These are phyloP conservation scores for Omphalotus guepiniiformis DNA, from an alignment of 768 basidiomycete species.

Conservation along the genomic window DNA sequence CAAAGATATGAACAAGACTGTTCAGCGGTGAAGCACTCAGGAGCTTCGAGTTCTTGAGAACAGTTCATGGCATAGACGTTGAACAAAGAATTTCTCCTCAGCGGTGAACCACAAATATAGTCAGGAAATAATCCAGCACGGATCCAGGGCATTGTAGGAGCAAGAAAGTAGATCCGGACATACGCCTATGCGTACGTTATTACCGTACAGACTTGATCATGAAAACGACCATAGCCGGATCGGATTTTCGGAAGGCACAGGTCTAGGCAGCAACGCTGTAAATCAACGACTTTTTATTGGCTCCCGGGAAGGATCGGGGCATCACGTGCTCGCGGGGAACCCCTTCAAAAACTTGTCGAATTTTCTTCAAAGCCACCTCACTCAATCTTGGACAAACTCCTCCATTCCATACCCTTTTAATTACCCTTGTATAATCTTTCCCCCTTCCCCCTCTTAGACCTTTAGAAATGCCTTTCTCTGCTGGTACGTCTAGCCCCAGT, in stretches of 20 bases:
- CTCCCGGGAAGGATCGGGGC: not conserved
- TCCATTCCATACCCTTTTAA: slow-evolving; percentile 6
- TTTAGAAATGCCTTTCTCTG: slow-evolving; percentile 36
- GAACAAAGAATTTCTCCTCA: too few species aligned
- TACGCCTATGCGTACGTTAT: not conserved
- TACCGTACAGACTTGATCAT: not conserved
- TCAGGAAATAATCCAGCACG: too few species aligned
- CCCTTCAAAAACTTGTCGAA: slow-evolving; percentile 4
- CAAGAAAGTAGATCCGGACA: not conserved
- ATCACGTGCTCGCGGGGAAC: not conserved
- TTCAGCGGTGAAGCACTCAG: too few species aligned
- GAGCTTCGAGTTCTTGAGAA: too few species aligned
- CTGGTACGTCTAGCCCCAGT: slow-evolving; percentile 29
- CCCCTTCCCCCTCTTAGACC: not conserved
- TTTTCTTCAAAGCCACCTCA: not conserved
- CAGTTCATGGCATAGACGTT: too few species aligned
- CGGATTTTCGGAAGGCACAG: not conserved
- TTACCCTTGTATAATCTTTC: slow-evolving; percentile 9
- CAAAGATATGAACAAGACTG: too few species aligned
- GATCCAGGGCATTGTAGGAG: not conserved
- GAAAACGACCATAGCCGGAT: not conserved
- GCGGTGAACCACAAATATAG: too few species aligned
- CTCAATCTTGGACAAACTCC: too few species aligned
- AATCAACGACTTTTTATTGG: slow-evolving; percentile 8
- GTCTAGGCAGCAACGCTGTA: not conserved